These are phyloP conservation scores for Coniochaeta hoffmannii DNA, from an alignment of 2,329 filamentous ascomycete species.

Conservation along the genomic window DNA sequence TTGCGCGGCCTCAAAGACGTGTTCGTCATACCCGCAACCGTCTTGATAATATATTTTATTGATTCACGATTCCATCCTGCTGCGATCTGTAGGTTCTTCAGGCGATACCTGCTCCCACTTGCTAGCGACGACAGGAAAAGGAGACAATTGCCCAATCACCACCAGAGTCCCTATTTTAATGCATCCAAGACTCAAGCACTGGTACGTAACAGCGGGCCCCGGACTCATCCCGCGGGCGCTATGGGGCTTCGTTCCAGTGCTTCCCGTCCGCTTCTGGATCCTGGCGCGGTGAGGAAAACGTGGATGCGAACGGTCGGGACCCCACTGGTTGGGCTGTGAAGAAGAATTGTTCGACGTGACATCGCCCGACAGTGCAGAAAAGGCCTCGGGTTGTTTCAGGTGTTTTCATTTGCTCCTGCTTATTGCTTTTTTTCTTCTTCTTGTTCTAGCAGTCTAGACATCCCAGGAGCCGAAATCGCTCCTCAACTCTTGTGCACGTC, in stretches of 20 bases:
- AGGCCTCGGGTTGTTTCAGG: neutral
- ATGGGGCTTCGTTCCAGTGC: neutral
- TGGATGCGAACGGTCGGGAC: neutral
- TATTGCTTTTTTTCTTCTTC: no score
- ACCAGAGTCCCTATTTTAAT: no score
- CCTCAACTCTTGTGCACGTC: neutral
- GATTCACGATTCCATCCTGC: no score
- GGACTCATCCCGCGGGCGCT: neutral
- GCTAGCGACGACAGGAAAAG: neutral
- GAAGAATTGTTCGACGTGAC: neutral
- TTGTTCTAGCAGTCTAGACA: neutral
- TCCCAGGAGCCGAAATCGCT: neutral
- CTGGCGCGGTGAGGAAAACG: neutral
- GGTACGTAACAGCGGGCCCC: neutral
- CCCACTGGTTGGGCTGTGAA: neutral
- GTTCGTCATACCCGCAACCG: no score
- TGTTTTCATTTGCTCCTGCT: neutral
- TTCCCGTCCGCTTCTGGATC: neutral
- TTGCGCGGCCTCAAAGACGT: no score
- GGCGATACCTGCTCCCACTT: neutral
- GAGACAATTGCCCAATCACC: neutral
- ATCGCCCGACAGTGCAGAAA: neutral
- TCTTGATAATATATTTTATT: no score
- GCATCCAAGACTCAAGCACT: neutral
- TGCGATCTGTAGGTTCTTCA: no score